Conservation (phyloP, 768 basidiomycete species). For the Mycena olivaceomarginata region DNA sequence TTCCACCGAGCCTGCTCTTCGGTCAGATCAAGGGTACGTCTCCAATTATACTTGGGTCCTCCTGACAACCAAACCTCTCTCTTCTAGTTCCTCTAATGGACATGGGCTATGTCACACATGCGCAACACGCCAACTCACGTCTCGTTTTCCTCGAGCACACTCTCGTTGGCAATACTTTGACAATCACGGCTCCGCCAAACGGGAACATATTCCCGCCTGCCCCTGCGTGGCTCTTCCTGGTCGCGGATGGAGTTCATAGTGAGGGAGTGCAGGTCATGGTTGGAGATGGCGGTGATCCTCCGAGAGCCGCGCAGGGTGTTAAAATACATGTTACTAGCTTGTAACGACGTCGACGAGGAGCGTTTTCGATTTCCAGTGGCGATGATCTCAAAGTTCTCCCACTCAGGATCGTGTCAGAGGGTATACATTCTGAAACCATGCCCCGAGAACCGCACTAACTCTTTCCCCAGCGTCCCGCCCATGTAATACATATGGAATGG, state of each 20-base stretch:
- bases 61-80: neutral
- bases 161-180: slow-evolving; percentile 53
- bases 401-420: neutral
- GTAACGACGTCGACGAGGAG: neutral
- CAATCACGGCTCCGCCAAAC: slow-evolving; percentile 60
- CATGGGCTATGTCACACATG: slow-evolving; percentile 58
- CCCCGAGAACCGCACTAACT: too few species aligned
- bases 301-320: slow-evolving; percentile 33
- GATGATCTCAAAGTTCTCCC: too few species aligned
- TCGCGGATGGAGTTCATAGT: slow-evolving; percentile 37
- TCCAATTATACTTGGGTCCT: neutral
- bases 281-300: slow-evolving; percentile 42
- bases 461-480: neutral
- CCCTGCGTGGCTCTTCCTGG: slow-evolving; percentile 47
- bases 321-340: slow-evolving; percentile 23
- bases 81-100: slow-evolving; percentile 58
- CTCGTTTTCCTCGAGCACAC: slow-evolving; percentile 58
- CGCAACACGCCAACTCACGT: slow-evolving; percentile 59
- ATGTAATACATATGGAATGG: too few species aligned
- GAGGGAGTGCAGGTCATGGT: slow-evolving; percentile 42
- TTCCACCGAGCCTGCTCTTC: slow-evolving; percentile 49
- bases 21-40: slow-evolving; percentile 43
- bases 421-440: neutral
- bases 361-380: too few species aligned
- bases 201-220: slow-evolving; percentile 57